Evolutionary conservation across 1,284 basidiomycete genomes (phyloP), one percentile per base, ranked within the genome.

Genomic region (Cryptococcus sp.): DNA sequence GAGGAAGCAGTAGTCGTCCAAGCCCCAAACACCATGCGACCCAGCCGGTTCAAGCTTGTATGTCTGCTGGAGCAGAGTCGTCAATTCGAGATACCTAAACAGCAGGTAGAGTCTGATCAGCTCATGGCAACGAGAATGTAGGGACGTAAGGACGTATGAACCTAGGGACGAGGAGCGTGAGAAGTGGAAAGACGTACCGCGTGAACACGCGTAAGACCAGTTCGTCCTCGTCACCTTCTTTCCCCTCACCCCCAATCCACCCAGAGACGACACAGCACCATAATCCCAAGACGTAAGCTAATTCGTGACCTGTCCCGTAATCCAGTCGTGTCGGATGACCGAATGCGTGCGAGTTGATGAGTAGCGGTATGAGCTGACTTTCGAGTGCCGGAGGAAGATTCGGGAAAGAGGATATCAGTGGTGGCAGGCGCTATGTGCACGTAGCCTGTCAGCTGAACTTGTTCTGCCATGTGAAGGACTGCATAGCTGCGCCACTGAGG

Each of bases 1-100:
- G 23, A 96, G 81, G 78, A 96, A 96, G 54, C 85, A 86, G 62
- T 89, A 96, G 75, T 99, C 96, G 74, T 99, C 93, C 39, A 99
- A 80, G 0, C 95, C 95, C 95, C 95, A 99, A 0, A 98, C 95
- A 8, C 95, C 95, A 71, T 99, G 96, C 63, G 90, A 93, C 3
- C 95, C 95, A 0, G 95, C 95, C 3, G 96, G 95, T 78, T 99
- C 95, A 7, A 99, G 85, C 47, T 83, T 86, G 75, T 98, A 99
- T 23, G 86, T 85, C 68, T 92, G 89, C 73, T 99, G 96, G 35
- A 97, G 82, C 52, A 83, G 83, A 85, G 92, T 94, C 62, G 88
- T 91, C 25, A 95, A 81, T 42, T 84, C 82, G 47, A 95, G 80
- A 73, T 98, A 99, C 23, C 89, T 54, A 10, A 85, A 83, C 8